Evolutionary conservation across 208 protist species (phyloP).

Genomic region (Histomonas meleagridis): DNA sequence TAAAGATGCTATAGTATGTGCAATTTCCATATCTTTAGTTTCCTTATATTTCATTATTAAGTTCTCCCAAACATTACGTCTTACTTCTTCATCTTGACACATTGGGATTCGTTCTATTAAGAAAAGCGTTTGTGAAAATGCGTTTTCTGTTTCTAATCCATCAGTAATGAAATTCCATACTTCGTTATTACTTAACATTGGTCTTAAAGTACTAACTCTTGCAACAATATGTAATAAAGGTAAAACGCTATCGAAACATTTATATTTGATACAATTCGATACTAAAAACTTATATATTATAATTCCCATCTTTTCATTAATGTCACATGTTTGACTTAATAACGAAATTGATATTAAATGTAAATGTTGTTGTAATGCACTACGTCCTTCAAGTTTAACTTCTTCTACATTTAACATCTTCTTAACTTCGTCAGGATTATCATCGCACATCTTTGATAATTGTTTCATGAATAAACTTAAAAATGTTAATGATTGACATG

Average conservation of each 20-base stretch:
- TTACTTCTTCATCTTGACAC: neutral
- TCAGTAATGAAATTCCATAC: neutral
- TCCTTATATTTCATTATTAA: neutral
- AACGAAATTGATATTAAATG: neutral
- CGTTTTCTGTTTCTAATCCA: neutral
- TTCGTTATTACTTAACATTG: neutral
- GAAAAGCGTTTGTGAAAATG: neutral
- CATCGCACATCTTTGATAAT: neutral
- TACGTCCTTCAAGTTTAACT: neutral
- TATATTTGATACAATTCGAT: neutral
- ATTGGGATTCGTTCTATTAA: neutral
- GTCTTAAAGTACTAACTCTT: neutral
- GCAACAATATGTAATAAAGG: neutral
- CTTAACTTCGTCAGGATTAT: neutral
- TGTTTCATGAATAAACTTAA: neutral
- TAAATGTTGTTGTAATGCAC: neutral
- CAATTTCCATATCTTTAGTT: neutral
- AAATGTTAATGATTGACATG: neutral
- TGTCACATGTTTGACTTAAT: neutral
- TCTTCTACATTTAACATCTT: neutral
- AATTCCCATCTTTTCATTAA: neutral
- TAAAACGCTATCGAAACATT: neutral
- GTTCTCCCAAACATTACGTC: neutral
- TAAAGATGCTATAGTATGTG: neutral
- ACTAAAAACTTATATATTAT: neutral